Conservation (phyloP, 176 grass and related monocot genomes). For the Zoysia japonica region DNA sequence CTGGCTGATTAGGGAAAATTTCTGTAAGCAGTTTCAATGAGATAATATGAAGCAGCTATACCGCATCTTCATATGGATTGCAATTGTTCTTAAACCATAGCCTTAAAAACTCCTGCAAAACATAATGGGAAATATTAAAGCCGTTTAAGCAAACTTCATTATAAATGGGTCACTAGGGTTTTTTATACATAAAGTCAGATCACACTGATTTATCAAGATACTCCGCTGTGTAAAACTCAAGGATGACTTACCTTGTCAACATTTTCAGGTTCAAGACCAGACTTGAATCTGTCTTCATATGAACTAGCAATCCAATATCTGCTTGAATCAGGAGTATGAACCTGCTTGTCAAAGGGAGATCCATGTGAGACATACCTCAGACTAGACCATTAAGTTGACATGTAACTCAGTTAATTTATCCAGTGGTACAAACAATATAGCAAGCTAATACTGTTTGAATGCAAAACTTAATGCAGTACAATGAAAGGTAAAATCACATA, state of each 20-base stretch:
- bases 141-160: conserved; percentile 24
- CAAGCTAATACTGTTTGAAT: not conserved
- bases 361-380: not conserved
- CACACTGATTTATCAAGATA: not conserved
- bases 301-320: conserved; percentile 97
- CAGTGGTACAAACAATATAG: not conserved
- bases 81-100: conserved; percentile 98
- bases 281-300: conserved; percentile 72
- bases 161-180: conserved; percentile 4
- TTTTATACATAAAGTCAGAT: not conserved
- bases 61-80: conserved; percentile 92
- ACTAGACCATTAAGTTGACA: not conserved
- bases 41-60: conserved; percentile 32
- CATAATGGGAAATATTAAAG: not conserved
- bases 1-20: not conserved
- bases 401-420: too few species aligned
- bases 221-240: not conserved
- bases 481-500: not conserved
- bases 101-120: conserved; percentile 81
- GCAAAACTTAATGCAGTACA: not conserved
- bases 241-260: conserved; percentile 77
- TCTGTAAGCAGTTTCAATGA: not conserved
- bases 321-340: conserved; percentile 97
- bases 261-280: conserved; percentile 89
- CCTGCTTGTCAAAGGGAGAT: conserved; percentile 45